Conservation (phyloP, 1,284 basidiomycete genomes). For the Apiotrichum veenhuisii region DNA sequence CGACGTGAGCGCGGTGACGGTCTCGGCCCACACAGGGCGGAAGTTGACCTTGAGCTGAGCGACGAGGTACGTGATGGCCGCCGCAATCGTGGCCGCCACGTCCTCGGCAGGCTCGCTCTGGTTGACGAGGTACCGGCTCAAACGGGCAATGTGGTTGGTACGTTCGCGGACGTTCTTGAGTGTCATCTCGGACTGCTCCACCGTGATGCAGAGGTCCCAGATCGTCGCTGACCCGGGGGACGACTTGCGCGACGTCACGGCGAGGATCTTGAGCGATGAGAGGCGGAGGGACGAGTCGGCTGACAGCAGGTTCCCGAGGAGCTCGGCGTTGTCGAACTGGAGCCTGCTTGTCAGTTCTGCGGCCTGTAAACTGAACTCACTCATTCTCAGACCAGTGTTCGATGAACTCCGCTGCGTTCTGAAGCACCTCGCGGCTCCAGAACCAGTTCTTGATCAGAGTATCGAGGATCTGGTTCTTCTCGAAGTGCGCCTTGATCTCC, state of each 20-base stretch:
- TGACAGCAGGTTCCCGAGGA: conserved; percentile 47
- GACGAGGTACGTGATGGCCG: conserved; percentile 34
- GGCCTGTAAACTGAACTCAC: neutral
- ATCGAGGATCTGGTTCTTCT: conserved; percentile 50
- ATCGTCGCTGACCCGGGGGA: conserved; percentile 35
- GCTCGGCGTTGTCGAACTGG: conserved; percentile 22
- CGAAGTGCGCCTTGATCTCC: conserved; percentile 17
- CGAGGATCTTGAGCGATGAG: conserved; percentile 47
- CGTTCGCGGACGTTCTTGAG: conserved; percentile 77
- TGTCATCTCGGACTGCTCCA: conserved; percentile 69
- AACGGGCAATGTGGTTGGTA: conserved; percentile 60
- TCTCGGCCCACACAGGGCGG: conserved; percentile 81
- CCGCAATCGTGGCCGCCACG: neutral
- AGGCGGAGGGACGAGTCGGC: conserved; percentile 51
- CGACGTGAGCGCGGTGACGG: conserved; percentile 63
- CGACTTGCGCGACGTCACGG: conserved; percentile 20
- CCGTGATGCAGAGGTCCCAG: conserved; percentile 62
- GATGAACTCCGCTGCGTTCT: conserved; percentile 55
- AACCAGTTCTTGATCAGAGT: conserved; percentile 58
- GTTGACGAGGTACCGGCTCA: conserved; percentile 31
- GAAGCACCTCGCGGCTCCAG: conserved; percentile 57
- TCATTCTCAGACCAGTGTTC: conserved; percentile 50
- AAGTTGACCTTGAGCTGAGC: conserved; percentile 83
- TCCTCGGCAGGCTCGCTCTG: conserved; percentile 18
- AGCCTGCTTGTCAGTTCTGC: neutral